Base-by-base conservation (phyloP, 129 eudicot species). In the Helichrysum umbraculigerum region DNA sequence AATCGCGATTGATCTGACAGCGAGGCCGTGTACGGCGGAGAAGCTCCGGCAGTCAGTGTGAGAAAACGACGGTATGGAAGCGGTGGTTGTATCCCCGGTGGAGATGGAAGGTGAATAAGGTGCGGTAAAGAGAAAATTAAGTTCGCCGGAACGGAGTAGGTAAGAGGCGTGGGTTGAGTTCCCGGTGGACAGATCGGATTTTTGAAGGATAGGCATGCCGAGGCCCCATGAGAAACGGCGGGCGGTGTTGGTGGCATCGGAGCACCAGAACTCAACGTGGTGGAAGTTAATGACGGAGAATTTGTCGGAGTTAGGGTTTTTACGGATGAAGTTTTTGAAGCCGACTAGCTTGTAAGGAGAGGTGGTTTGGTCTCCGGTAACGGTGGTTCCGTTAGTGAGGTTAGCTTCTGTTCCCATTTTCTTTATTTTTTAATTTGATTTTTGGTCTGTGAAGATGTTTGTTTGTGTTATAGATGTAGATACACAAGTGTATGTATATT, bases 191-290 rank as follows among this genome's bases (percentile, higher is more conserved):
- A 93, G 91, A 70, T 93, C 97, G 54, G 98, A 93, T 50, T 81
- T 81, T 4, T 4, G 5, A 20, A 75, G 34, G 72, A 81, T 52
- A 1, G 84, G 84, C 77, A 75, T 75, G n/a, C 84, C 84, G 41
- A 81, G 84, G 2, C 84, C 84, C 84, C 84, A 81, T 0, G 84
- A 81, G 77, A 81, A 81, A 12, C 99, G 96, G 16, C 90, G 86
- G 60, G 89, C 72, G 29, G 83, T 64, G 88, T 91, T 95, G 88
- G 92, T 89, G 78, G 99, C 99, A 71, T 95, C 99, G 74, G 85
- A 88, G 80, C 90, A 91, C 92, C 92, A 95, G 86, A 95, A 95
- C 73, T 95, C 99, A 34, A 95, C 52, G 79, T 95, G 99, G 90
- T 95, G 97, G 89, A 91, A 95, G 30, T 83, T 81, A 44, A 52